phyloP scores from a whole-genome alignment of 176 grass and related monocot species.

The Oryza meridionalis region DNA sequence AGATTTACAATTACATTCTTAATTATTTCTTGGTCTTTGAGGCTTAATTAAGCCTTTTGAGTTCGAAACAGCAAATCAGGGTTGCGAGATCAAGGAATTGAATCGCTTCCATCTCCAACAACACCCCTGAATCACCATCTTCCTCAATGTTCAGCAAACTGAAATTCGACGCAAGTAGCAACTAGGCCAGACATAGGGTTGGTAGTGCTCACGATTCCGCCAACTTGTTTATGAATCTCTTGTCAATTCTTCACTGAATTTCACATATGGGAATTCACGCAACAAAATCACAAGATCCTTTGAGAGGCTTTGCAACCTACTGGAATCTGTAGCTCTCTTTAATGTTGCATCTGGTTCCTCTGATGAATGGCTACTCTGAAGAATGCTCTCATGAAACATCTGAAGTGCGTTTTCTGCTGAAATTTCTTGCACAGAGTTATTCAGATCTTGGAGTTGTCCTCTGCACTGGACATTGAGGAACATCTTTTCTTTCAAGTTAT shows the following conservation, averaged over 20 bases:
- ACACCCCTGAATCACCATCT: not conserved
- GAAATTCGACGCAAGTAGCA: not conserved
- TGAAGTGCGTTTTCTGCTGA: conserved; percentile 53
- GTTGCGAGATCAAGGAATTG: not conserved
- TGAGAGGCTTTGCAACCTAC: conserved; percentile 45
- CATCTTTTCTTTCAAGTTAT: conserved; percentile 58
- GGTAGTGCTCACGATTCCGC: not conserved
- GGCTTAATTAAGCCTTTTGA: not conserved
- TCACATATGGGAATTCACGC: conserved; percentile 50
- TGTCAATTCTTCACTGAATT: conserved; percentile 49
- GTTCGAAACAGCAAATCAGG: not conserved
- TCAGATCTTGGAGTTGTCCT: conserved; percentile 44
- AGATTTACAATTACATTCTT: not conserved
- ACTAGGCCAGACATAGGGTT: not conserved
- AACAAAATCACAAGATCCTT: conserved; percentile 61
- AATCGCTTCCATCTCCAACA: not conserved
- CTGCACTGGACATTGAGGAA: conserved; percentile 44
- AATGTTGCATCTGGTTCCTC: conserved; percentile 29
- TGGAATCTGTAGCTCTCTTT: conserved; percentile 27
- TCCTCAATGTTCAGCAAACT: not conserved
- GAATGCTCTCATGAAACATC: conserved; percentile 57
- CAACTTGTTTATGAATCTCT: conserved; percentile 6
- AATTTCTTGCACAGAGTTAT: conserved; percentile 53
- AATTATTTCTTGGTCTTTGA: not conserved
- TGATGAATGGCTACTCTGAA: conserved; percentile 18